Evolutionary conservation across 441 rosid species (phyloP), one percentile per base, ranked within the genome.

Genomic region (Gossypium schwendimanii): DNA sequence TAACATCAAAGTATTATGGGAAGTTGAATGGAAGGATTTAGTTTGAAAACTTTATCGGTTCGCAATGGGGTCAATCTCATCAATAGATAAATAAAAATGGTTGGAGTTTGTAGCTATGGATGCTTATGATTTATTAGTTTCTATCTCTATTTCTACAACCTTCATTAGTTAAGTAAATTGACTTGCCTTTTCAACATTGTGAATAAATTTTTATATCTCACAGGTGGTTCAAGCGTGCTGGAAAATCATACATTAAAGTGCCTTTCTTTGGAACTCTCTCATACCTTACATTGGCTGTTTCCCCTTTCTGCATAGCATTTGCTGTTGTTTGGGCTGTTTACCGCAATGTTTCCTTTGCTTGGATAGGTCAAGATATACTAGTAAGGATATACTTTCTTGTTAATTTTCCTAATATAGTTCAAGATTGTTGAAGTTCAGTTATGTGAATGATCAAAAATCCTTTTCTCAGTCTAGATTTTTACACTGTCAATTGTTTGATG

Each of bases 321-420:
- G 73, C 85, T 61, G 85, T 83, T 58, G 70, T 83, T 58, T 85
- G 87, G 89, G 84, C 82, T 49, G 72, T 78, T 67, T 76, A 53
- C 33, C 74, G 74, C 18, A n/a, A 63, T 62, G 24, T 50, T 24
- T 53, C 92, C 61, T 88, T 81, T 52, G 98, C 96, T 68, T 93
- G 99, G 98, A 96, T 96, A 39, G 99, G 98, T 69, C 99, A 96
- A 88, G 97, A 96, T 83, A 84, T 91, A 78, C 96, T 95, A 63
- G 99, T 96, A 85, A 89, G 93, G 73, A 59, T 47, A 3, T 71
- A 10, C 8, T 71, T 71, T 60, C 75, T 31, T n/a, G 23, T 45
- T 24, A 62, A 26, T n/a, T 44, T n/a, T 24, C 44, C 3, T 59
- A 33, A 54, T 18, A 18, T 36, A 5, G 55, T 69, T 55, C 36